Evolutionary conservation across 2,329 filamentous ascomycete genomes (phyloP).

Genomic region (Chaetomium sp.): DNA sequence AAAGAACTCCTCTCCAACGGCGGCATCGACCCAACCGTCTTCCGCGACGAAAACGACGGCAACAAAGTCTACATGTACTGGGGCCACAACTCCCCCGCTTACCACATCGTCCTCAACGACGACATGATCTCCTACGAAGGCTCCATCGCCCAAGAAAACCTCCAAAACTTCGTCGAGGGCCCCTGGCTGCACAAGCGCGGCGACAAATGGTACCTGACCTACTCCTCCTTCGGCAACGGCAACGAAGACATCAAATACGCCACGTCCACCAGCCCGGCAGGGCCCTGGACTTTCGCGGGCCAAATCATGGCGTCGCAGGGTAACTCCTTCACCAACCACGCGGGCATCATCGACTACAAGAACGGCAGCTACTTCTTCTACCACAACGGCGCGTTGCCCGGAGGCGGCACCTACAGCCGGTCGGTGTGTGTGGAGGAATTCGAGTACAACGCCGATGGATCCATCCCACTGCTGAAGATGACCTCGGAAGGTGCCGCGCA

Average conservation of each 20-base stretch:
- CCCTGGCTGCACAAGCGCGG: slow-evolving; percentile 1
- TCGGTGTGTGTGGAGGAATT: background rate
- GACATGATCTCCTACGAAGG: background rate
- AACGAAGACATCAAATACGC: background rate
- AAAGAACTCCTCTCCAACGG: background rate
- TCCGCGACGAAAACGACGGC: background rate
- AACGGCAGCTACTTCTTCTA: background rate
- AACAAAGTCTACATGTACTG: slow-evolving; percentile 1
- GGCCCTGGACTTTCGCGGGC: background rate
- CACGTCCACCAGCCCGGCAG: background rate
- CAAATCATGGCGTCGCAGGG: background rate
- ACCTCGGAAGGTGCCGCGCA: background rate
- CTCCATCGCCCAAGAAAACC: background rate
- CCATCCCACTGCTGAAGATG: background rate
- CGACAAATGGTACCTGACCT: background rate
- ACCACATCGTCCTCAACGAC: background rate
- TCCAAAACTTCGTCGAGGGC: background rate
- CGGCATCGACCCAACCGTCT: slow-evolving; percentile 1
- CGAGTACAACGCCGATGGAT: background rate
- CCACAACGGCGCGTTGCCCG: background rate
- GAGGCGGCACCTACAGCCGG: background rate
- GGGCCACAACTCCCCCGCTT: background rate
- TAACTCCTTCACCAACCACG: slow-evolving; percentile 1
- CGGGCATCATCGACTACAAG: background rate
- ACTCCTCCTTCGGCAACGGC: background rate